These are phyloP conservation scores for Metarhizium album DNA, from an alignment of 2,329 filamentous ascomycete species.

Conservation along the genomic window DNA sequence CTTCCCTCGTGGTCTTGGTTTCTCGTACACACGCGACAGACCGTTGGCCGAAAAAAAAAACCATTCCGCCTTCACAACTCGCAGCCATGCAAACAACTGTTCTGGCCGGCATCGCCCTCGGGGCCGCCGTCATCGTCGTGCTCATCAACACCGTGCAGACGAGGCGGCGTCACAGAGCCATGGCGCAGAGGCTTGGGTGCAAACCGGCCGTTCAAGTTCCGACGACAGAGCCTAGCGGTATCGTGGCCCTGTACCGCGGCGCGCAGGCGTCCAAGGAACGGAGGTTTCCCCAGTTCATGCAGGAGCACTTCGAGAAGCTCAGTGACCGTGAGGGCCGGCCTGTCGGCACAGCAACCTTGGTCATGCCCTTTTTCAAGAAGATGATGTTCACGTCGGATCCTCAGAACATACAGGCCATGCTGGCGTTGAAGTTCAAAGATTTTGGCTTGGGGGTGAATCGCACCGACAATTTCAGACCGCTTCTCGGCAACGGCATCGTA, in stretches of 20 bases:
- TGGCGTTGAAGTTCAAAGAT: constrained; percentile 16
- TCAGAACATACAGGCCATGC: constrained; percentile 18
- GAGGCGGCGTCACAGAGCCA: constrained; percentile 4
- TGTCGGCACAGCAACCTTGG: constrained; percentile 11
- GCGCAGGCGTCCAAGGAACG: constrained; percentile 9
- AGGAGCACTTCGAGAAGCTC: constrained; percentile 4
- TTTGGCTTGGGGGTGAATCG: constrained; percentile 14
- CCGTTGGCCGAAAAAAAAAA: too few relatives aligned
- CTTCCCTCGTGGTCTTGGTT: too few relatives aligned
- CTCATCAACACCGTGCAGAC: constrained; percentile 6
- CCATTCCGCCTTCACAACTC: not conserved
- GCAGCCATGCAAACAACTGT: not conserved
- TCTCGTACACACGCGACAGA: too few relatives aligned
- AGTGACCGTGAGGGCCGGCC: constrained; percentile 7
- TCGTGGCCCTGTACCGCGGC: constrained; percentile 6
- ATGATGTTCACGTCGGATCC: constrained; percentile 14
- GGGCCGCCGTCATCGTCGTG: constrained; percentile 6
- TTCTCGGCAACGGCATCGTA: constrained; percentile 32
- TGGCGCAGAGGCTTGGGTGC: constrained; percentile 12
- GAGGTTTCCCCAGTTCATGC: constrained; percentile 9
- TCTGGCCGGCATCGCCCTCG: not conserved
- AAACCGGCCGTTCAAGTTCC: constrained; percentile 5
- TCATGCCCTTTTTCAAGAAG: constrained; percentile 11
- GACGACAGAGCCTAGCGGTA: constrained; percentile 9
- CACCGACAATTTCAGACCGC: constrained; percentile 19